Base-by-base conservation (phyloP, 495 filamentous ascomycete species). In the Hyaloscypha bicolor region DNA sequence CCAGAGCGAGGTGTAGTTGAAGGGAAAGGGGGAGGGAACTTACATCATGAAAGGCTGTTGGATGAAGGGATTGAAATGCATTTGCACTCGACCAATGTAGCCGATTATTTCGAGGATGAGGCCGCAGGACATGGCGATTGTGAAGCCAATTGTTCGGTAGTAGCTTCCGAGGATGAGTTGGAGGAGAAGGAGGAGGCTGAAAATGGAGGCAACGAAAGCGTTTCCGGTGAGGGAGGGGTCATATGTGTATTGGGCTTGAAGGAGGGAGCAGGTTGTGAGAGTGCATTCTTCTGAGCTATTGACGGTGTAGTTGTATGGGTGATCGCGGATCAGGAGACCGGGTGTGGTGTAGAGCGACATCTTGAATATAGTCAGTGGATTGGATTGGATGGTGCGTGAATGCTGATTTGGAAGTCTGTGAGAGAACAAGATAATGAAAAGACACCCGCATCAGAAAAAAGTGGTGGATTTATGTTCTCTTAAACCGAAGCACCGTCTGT, bases 51-150 rank as follows among this genome's bases (percentile, higher is more conserved):
- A 82, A 9, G 60, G 58, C 57, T 74, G 68, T 19, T 29, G 8
- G 35, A 76, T 72, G 65, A 82, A 81, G 25, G 76, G 74, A 57
- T 81, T 79, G 19, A 59, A 39, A 31, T 82, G 77, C 68, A 82
- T 71, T 45, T 70, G 55, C 9, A 80, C 33, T 45, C 80, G 74
- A 6, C 72, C 78, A 21, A 73, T 45, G 59, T 82, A 81, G 60
- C 80, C 80, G 12, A 75, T 21, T 25, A 81, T 61, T 67, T 82
- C 80, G 12, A 78, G 69, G 45, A 80, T 9, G 31, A 73, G 73
- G 39, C 80, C 80, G 32, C 73, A 19, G 9, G 76, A 42, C 69
- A 80, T 77, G 55, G 71, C 69, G 11, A 69, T 45, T 48, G 76
- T 76, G 67, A 78, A 83, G 45, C 68, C 72, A 75, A 76, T 60